Evolutionary conservation across 1,139 yeast genomes (phyloP).

Genomic region (Geotrichum citri-aurantii): DNA sequence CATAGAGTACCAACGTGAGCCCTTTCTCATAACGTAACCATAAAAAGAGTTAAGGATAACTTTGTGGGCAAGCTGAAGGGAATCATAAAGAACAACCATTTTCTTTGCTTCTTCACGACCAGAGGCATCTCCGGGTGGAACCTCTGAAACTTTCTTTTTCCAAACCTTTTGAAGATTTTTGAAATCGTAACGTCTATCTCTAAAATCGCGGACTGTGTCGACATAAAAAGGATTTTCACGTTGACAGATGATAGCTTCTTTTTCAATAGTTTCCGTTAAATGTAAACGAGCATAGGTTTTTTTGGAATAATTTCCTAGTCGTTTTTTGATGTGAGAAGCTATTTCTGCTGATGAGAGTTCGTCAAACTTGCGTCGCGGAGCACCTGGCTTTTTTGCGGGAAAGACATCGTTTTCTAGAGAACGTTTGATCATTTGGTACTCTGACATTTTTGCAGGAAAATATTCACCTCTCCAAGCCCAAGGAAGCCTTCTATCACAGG

Average conservation of each 20-base stretch:
- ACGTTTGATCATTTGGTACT: slow-evolving; percentile 83
- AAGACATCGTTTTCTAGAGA: slow-evolving; percentile 75
- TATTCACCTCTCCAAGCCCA: slow-evolving; percentile 99
- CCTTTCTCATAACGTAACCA: slow-evolving; percentile 98
- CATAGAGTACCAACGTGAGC: slow-evolving; percentile 98
- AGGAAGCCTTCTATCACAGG: slow-evolving; percentile 82
- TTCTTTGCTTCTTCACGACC: slow-evolving; percentile 80
- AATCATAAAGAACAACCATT: slow-evolving; percentile 90
- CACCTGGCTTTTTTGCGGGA: slow-evolving; percentile 46
- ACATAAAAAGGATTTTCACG: slow-evolving; percentile 97
- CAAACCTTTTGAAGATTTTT: slow-evolving; percentile 91
- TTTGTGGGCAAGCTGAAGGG: slow-evolving; percentile 93
- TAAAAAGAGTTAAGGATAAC: slow-evolving; percentile 95
- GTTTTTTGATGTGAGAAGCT: slow-evolving; percentile 65
- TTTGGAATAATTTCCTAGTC: slow-evolving; percentile 78
- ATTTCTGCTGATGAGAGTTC: slow-evolving; percentile 76
- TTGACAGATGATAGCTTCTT: slow-evolving; percentile 95
- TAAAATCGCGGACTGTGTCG: slow-evolving; percentile 85
- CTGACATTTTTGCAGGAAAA: slow-evolving; percentile 86
- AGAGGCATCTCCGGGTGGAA: slow-evolving; percentile 50
- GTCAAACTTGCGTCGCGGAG: slow-evolving; percentile 50
- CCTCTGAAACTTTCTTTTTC: slow-evolving; percentile 70
- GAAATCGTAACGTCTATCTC: slow-evolving; percentile 95
- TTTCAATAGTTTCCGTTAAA: slow-evolving; percentile 73
- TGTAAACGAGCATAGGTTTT: slow-evolving; percentile 80